These are phyloP conservation scores for Trichoderma sp. DNA, from an alignment of 2,329 filamentous ascomycete genomes.

Conservation along the genomic window DNA sequence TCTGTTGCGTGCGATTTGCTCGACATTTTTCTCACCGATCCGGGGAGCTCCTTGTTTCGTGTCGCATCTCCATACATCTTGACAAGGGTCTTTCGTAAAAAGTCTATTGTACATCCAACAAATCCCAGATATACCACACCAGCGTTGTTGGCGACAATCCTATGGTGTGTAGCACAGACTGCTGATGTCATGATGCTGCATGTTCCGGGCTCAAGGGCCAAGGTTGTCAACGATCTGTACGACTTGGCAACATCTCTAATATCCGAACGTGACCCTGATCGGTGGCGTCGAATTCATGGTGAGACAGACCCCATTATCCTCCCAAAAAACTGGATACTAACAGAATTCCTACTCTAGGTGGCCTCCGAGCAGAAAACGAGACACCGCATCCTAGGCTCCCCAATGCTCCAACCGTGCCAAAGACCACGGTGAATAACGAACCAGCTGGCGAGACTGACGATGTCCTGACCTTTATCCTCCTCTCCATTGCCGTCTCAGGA, in stretches of 20 bases:
- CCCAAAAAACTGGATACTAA: too few relatives aligned
- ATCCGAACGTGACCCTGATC: slow-evolving; percentile 39
- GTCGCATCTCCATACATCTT: slow-evolving; percentile 51
- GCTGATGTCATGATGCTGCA: slow-evolving; percentile 47
- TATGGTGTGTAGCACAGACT: slow-evolving; percentile 51
- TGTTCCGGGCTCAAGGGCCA: slow-evolving; percentile 42
- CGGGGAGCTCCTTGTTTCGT: slow-evolving; percentile 45
- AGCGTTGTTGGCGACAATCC: slow-evolving; percentile 48
- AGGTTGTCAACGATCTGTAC: slow-evolving; percentile 42
- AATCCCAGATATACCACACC: slow-evolving; percentile 45
- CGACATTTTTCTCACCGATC: slow-evolving; percentile 50
- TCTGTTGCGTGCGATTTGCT: slow-evolving; percentile 49
- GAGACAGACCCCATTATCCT: background rate
- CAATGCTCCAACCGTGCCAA: slow-evolving; percentile 30
- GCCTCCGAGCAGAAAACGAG: slow-evolving; percentile 37
- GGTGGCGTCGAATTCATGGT: slow-evolving; percentile 41
- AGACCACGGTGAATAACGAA: slow-evolving; percentile 37
- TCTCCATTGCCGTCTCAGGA: slow-evolving; percentile 49
- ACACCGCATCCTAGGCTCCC: slow-evolving; percentile 30
- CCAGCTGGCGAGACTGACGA: slow-evolving; percentile 42
- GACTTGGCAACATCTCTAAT: slow-evolving; percentile 39
- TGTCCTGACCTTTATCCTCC: slow-evolving; percentile 47
- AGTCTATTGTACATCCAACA: slow-evolving; percentile 43
- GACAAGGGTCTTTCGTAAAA: slow-evolving; percentile 47
- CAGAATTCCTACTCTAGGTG: slow-evolving; percentile 33